Evolutionary conservation across 768 basidiomycete genomes (phyloP), one percentile per base, ranked within the genome.

Genomic region (Ramaria sp.): DNA sequence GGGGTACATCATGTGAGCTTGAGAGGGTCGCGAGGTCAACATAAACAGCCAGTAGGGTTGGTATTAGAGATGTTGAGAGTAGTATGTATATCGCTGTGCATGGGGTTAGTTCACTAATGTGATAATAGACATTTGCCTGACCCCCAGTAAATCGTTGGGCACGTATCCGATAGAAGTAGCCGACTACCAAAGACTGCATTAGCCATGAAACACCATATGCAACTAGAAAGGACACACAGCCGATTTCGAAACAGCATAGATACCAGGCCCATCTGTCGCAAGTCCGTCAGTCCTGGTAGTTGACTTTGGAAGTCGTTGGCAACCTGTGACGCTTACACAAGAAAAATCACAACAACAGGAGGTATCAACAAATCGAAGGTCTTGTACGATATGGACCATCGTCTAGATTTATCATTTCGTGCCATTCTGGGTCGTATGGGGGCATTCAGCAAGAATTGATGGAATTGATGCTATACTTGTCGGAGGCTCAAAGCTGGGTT

Each of bases 201-300:
- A 37, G 34, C n/a, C 27, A 51, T 1, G 15, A 19, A 7, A 56
- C 10, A 24, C 17, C n/a, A n/a, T 11, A 43, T 12, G 22, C 7
- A 37, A 12, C 20, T 12, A 43, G 13, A 47, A 9, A 22, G 19
- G 11, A 3, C 27, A 15, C 51, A 57, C 55, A 51, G 13, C 55
- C 55, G n/a, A 57, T 57, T 50, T 57, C 47, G 27, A 51, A 39
- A 7, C 20, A 50, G 15, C 55, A 51, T 34, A 45, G 33, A 41
- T 57, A 57, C 33, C 20, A 30, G 24, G 48, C 4, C 55, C 55
- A 57, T 27, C 47, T 39, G 19, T 42, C 3, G 48, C 24, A 51
- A 22, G 7, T 24, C 19, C 27, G 20, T 15, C 27, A 19, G 11
- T 11, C 13, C 3, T 10, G 11, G 15, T 20, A 22, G 46, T 12